Base-by-base conservation (phyloP, 805 yeast species). In the Myxozyma vanderwaltii region DNA sequence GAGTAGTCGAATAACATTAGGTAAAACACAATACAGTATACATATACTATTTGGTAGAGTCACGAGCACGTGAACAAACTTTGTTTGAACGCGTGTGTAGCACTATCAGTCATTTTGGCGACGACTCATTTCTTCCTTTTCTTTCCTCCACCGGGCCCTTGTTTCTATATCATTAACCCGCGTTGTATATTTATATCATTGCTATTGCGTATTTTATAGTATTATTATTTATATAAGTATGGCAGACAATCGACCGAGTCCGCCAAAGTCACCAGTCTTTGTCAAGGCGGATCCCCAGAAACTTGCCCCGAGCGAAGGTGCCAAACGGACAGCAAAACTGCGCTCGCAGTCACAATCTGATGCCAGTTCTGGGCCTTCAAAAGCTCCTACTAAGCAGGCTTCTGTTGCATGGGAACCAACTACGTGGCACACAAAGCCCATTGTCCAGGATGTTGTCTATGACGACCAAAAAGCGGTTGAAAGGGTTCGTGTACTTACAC, bases 391-490 rank as follows among this genome's bases (percentile, higher is more conserved):
- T n/a, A 35, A 12, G 5, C n/a, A 48, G 48, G 10, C 27, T 38
- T 17, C 41, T 13, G 33, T 41, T 17, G 66, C 64, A 41, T 76
- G 79, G 79, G 67, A 70, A 44, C 77, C 76, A 10, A 69, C 77
- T 3, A 71, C 78, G 51, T 76, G 79, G 79, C 79, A 76, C 54
- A 55, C 67, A 2, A 73, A 74, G 64, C 79, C 80, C 5, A 75
- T 76, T 51, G 73, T 69, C 13, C 79, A 76, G 66, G 79, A 76
- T 49, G 79, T 76, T 1, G 72, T 75, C 19, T 76, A 77, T 64
- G 76, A 74, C 52, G 76, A 77, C 65, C 70, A 67, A 35, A 58
- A 59, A 17, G 68, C 68, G 29, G 74, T 76, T 13, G 80, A 76
- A 58, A 63, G 66, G 55, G 69, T 58, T 38, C 10, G 29, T 45